These are phyloP conservation scores for Grammothele lineata DNA, from an alignment of 768 basidiomycete species.

Conservation along the genomic window DNA sequence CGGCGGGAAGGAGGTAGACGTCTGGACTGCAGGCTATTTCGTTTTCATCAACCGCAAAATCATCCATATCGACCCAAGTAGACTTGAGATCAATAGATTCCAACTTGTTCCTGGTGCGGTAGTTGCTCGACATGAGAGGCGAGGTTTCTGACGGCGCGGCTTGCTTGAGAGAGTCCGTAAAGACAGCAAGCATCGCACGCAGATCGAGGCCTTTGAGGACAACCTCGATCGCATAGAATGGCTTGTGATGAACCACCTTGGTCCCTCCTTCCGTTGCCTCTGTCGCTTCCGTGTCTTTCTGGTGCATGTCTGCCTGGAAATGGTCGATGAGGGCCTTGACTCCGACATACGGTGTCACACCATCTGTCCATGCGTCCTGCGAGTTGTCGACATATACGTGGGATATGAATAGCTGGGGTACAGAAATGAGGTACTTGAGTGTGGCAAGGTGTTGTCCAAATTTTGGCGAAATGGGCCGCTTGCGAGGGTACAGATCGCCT, in stretches of 20 bases:
- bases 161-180: constrained; percentile 67
- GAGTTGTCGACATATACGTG: constrained; percentile 85
- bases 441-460: constrained; percentile 87
- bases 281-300: constrained; percentile 77
- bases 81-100: constrained; percentile 41
- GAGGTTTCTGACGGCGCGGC: constrained; percentile 37
- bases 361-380: constrained; percentile 75
- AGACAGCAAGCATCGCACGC: constrained; percentile 73
- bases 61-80: constrained; percentile 73
- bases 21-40: constrained; percentile 55
- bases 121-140: constrained; percentile 40
- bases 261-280: constrained; percentile 54
- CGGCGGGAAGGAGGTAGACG: constrained; percentile 67
- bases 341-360: constrained; percentile 76
- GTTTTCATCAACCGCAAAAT: constrained; percentile 68
- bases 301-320: constrained; percentile 89
- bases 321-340: constrained; percentile 79
- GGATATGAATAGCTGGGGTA: constrained; percentile 77
- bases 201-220: constrained; percentile 73
- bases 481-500: constrained; percentile 71
- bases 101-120: constrained; percentile 43
- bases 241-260: constrained; percentile 67
- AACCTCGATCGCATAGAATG: constrained; percentile 86
- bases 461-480: constrained; percentile 72
- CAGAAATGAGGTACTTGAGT: constrained; percentile 80